phyloP scores from a whole-genome alignment of 495 filamentous ascomycete genomes.

The Xylaria castorea region DNA sequence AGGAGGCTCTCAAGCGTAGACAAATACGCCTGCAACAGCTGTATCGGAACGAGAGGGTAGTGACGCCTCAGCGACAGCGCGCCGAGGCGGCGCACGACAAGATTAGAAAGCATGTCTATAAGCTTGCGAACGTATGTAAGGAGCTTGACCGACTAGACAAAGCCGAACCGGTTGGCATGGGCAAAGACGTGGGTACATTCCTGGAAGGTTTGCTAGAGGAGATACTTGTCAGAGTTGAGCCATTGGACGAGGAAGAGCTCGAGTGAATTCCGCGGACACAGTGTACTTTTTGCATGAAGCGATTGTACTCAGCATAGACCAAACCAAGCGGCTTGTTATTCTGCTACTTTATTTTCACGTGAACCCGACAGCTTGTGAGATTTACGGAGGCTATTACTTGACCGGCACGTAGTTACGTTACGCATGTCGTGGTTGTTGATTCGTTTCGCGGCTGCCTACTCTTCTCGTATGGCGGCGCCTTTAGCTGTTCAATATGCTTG shows the following conservation, averaged over 20 bases:
- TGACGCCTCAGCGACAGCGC: constrained; percentile 62
- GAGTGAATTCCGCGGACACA: constrained; percentile 27
- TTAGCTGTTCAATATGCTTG: background rate
- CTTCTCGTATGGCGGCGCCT: background rate
- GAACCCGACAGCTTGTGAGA: background rate
- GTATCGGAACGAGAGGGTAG: constrained; percentile 49
- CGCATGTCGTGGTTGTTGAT: background rate
- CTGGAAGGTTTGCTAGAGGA: constrained; percentile 94
- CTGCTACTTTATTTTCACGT: background rate
- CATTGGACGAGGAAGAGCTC: constrained; percentile 71
- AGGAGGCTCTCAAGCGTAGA: constrained; percentile 84
- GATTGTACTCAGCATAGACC: constrained; percentile 6
- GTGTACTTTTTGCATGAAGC: constrained; percentile 3
- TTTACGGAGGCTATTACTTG: background rate
- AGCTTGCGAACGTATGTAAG: constrained; percentile 75
- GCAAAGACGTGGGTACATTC: constrained; percentile 81
- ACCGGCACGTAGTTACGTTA: background rate
- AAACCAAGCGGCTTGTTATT: constrained; percentile 4
- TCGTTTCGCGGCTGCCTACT: background rate
- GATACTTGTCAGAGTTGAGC: constrained; percentile 89
- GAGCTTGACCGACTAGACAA: constrained; percentile 89
- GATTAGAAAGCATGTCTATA: constrained; percentile 77
- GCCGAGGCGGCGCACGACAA: constrained; percentile 80
- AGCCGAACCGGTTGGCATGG: constrained; percentile 87
- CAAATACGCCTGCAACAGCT: constrained; percentile 67